These are phyloP conservation scores for Anisodus tanguticus DNA, from an alignment of 257 asterid species.

Conservation along the genomic window DNA sequence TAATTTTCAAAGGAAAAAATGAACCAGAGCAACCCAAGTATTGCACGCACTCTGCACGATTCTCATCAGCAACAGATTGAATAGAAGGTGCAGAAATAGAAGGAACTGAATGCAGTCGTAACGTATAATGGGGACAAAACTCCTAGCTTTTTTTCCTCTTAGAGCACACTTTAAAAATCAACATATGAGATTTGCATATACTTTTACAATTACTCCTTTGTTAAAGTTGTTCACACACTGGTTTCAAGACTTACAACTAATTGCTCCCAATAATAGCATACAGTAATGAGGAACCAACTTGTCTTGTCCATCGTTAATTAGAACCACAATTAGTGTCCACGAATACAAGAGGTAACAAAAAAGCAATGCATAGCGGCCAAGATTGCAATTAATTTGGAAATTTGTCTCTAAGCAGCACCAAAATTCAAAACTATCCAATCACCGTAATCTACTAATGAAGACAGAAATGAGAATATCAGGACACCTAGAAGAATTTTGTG, in stretches of 20 bases:
- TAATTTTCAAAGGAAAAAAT: neutral
- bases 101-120: no score
- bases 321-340: conserved; percentile 7
- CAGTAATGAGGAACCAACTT: neutral
- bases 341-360: conserved; percentile 10
- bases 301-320: neutral
- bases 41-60: neutral
- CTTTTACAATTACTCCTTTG: neutral
- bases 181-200: neutral
- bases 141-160: no score
- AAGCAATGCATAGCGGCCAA: neutral
- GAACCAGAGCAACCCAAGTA: neutral
- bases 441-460: neutral
- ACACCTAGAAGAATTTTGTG: neutral
- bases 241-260: neutral
- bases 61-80: neutral
- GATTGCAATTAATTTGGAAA: no score
- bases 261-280: neutral
- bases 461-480: neutral
- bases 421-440: neutral
- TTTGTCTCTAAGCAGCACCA: neutral
- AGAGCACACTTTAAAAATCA: neutral
- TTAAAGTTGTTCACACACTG: neutral
- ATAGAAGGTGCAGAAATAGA: no score
- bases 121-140: neutral